Percentiles rank a stretch among this genome's conserved stretches.
Evolutionary conservation across 306 rosid species (phyloP).

Genomic region (Oemleria cerasiformis): DNA sequence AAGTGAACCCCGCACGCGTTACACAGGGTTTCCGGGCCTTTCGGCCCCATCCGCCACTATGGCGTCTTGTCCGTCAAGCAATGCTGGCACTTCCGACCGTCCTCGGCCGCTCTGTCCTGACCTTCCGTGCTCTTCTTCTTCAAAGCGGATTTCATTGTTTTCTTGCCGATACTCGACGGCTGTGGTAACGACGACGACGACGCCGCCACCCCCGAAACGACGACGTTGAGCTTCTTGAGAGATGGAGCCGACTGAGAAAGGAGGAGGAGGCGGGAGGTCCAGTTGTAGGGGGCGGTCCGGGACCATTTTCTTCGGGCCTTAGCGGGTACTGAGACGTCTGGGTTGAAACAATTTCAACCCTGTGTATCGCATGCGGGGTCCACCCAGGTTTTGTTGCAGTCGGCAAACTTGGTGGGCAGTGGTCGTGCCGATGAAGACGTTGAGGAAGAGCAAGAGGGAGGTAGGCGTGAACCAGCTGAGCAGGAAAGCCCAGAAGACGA

Average conservation of each 20-base stretch:
- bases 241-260: constrained; percentile 43
- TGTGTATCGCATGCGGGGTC: too few relatives aligned
- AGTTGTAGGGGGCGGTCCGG: constrained; percentile 71
- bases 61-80: constrained; percentile 93
- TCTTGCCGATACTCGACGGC: constrained; percentile 23
- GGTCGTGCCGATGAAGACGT: too few relatives aligned
- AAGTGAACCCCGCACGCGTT: constrained; percentile 86
- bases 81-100: constrained; percentile 76
- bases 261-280: constrained; percentile 74
- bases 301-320: constrained; percentile 91
- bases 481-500: too few relatives aligned
- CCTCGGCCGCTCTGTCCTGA: constrained; percentile 16
- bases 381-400: too few relatives aligned
- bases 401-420: too few relatives aligned
- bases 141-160: constrained; percentile 19
- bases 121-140: constrained; percentile 47
- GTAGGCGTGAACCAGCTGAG: too few relatives aligned
- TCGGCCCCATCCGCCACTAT: constrained; percentile 87
- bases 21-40: constrained; percentile 81
- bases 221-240: constrained; percentile 24
- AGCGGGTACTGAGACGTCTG: too few relatives aligned
- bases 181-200: neutral
- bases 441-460: too few relatives aligned
- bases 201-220: constrained; percentile 11
- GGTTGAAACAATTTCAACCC: too few relatives aligned